phyloP scores from a whole-genome alignment of 305 asterid genomes.

The Solanum chacoense region DNA sequence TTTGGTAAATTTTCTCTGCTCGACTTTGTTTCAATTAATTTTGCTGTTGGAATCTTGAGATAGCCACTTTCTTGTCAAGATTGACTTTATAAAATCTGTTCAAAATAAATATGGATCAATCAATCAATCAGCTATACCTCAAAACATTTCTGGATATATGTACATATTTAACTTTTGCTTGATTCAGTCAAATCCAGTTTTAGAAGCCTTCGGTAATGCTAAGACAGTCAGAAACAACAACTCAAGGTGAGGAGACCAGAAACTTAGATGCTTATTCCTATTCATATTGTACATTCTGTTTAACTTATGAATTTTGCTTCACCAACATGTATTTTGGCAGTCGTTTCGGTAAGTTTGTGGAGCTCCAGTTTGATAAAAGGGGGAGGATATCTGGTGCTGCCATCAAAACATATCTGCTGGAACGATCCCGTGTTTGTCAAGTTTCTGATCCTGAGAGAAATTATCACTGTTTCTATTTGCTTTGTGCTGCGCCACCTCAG shows the following conservation, averaged over 20 bases:
- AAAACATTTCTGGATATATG: not conserved
- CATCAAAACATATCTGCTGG: conserved; percentile 74
- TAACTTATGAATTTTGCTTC: conserved; percentile 4
- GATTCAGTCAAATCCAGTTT: conserved; percentile 67
- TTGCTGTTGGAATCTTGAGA: not conserved
- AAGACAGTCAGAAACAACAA: conserved; percentile 70
- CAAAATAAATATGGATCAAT: not conserved
- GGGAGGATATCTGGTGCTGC: conserved; percentile 89
- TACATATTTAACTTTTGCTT: not conserved
- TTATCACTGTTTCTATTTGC: conserved; percentile 94
- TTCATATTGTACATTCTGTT: not conserved
- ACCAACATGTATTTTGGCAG: conserved; percentile 25
- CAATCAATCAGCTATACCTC: not conserved
- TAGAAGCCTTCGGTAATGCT: conserved; percentile 83
- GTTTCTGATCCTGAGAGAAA: conserved; percentile 95
- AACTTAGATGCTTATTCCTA: not conserved
- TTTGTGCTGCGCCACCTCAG: conserved; percentile 91
- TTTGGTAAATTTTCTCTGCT: not conserved
- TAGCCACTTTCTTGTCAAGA: not conserved
- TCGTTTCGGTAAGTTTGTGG: conserved; percentile 87
- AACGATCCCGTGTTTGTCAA: conserved; percentile 84
- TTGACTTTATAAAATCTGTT: not conserved
- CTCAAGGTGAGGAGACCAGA: conserved; percentile 38
- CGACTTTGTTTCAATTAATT: not conserved
- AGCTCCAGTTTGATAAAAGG: conserved; percentile 56